A percentile compares a stretch with the other conserved stretches of the same genome.
phyloP scores from a whole-genome alignment of 345 rosid species.

The Anastatica hierochuntica region DNA sequence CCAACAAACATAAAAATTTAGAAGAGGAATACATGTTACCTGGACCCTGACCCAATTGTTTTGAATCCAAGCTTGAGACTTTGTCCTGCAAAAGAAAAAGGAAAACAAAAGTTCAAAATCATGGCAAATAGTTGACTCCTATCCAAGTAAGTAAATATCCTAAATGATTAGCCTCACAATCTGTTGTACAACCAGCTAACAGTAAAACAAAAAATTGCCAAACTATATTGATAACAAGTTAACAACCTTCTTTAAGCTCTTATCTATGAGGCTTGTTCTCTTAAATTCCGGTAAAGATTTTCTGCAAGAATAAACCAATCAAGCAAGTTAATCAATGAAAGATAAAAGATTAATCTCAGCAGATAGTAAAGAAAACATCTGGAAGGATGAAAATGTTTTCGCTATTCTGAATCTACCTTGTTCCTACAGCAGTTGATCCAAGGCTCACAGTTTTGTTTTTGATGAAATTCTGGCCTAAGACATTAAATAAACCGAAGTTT shows the following conservation, averaged over 20 bases:
- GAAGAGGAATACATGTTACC: conserved; percentile 4
- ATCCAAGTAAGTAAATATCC: not conserved
- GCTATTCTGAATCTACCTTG: conserved; percentile 35
- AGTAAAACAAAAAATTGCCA: not conserved
- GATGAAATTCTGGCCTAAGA: conserved; percentile 24
- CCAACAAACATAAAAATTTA: conserved; percentile 2
- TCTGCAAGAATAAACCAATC: conserved; percentile 17
- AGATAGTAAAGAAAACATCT: not conserved
- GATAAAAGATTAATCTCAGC: conserved; percentile 8
- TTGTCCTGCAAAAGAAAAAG: conserved; percentile 11
- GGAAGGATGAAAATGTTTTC: not conserved
- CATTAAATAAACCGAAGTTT: conserved; percentile 14
- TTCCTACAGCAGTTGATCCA: conserved; percentile 22
- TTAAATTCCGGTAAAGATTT: conserved; percentile 17
- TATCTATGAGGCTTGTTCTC: conserved; percentile 23
- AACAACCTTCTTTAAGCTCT: conserved; percentile 21
- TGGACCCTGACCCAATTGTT: conserved; percentile 11
- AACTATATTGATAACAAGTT: not conserved
- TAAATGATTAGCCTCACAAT: not conserved
- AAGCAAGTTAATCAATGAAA: conserved; percentile 1
- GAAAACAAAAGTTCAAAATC: not conserved
- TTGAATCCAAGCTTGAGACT: conserved; percentile 17
- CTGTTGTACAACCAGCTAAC: not conserved
- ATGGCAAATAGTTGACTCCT: not conserved
- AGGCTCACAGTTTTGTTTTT: conserved; percentile 28